Percentiles rank a stretch among this genome's conserved stretches.
phyloP scores from a whole-genome alignment of 2,329 filamentous ascomycete genomes.

The Pseudogymnoascus sp. region DNA sequence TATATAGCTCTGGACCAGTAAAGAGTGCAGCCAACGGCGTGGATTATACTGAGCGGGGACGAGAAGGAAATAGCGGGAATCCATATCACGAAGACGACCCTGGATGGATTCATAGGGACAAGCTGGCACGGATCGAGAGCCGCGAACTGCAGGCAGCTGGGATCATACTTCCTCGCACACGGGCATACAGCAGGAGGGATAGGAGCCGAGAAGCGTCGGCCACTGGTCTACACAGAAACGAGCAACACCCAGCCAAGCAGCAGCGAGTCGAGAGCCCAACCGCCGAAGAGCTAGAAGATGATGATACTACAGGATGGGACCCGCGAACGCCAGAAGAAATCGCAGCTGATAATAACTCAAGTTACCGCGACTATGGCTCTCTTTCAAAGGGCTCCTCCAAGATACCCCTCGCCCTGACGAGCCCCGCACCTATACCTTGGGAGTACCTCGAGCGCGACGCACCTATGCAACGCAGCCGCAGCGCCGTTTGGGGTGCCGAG shows the following conservation, averaged over 20 bases:
- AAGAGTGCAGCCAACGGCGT: conserved; percentile 22
- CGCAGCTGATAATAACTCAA: conserved; percentile 46
- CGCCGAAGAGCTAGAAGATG: conserved; percentile 35
- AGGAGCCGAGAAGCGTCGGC: conserved; percentile 31
- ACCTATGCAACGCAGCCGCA: conserved; percentile 53
- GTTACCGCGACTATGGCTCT: conserved; percentile 44
- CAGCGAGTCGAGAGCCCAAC: conserved; percentile 28
- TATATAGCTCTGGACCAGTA: conserved; percentile 27
- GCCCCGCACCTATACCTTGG: conserved; percentile 64
- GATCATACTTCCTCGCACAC: conserved; percentile 49
- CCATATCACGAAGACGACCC: conserved; percentile 30
- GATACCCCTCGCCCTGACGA: conserved; percentile 78
- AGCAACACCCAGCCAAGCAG: conserved; percentile 40
- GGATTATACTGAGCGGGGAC: conserved; percentile 21
- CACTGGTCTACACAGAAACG: conserved; percentile 26
- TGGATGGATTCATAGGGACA: conserved; percentile 80
- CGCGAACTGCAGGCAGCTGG: conserved; percentile 73
- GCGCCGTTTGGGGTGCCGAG: conserved; percentile 43
- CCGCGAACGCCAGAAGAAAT: conserved; percentile 71
- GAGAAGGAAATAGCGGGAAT: conserved; percentile 10
- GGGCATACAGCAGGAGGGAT: conserved; percentile 44
- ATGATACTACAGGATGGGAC: conserved; percentile 52
- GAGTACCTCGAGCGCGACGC: conserved; percentile 68
- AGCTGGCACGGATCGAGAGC: conserved; percentile 72
- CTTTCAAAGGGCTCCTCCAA: conserved; percentile 60